phyloP scores from a whole-genome alignment of 75 land plant species.

The Sequoia sempervirens region DNA sequence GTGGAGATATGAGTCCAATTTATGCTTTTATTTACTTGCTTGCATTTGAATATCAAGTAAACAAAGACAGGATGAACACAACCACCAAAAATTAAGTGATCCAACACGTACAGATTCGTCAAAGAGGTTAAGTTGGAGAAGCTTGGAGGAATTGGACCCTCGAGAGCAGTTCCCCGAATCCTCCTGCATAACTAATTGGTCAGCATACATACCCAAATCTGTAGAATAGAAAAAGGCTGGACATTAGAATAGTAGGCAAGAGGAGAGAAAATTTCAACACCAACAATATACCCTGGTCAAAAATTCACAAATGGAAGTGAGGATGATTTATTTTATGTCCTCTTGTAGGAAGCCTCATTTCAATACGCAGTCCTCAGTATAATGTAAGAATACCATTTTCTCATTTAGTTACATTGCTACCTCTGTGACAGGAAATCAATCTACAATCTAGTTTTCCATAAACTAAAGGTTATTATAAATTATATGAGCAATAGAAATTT shows the following conservation, averaged over 20 bases:
- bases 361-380: neutral
- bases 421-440: neutral
- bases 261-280: neutral
- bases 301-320: neutral
- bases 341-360: neutral
- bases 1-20: neutral
- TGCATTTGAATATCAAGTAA: neutral
- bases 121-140: conserved; percentile 17
- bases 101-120: conserved; percentile 17
- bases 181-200: conserved; percentile 14
- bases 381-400: neutral
- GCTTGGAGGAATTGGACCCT: conserved; percentile 31
- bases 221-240: neutral
- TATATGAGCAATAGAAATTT: neutral
- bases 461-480: neutral
- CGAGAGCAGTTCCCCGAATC: conserved; percentile 22
- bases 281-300: neutral
- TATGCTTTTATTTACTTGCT: neutral
- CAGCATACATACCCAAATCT: neutral
- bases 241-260: neutral
- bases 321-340: neutral
- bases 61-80: too few species aligned
- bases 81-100: too few species aligned
- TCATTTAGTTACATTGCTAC: neutral
- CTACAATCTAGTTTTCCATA: neutral